Conservation (phyloP, 768 basidiomycete genomes). For the Tylopilus intermedius region DNA sequence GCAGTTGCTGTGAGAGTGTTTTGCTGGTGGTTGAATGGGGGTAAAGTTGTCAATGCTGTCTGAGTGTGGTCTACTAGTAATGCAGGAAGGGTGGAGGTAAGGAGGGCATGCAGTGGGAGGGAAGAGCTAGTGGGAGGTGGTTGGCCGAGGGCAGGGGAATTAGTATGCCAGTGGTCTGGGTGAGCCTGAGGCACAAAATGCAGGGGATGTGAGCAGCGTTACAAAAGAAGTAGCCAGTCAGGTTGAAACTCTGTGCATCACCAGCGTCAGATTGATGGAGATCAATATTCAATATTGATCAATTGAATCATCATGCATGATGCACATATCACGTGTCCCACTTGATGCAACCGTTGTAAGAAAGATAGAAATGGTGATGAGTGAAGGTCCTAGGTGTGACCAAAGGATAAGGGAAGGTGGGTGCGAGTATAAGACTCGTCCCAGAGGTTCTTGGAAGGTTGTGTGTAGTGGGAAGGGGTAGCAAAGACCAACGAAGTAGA, state of each 20-base stretch:
- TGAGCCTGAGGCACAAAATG: constrained; percentile 6
- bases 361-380: no score
- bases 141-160: constrained; percentile 18
- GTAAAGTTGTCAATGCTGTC: constrained; percentile 38
- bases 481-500: no score
- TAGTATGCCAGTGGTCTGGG: constrained; percentile 22
- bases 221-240: constrained; percentile 15
- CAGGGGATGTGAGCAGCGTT: constrained; percentile 13
- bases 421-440: no score
- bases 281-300: no score
- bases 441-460: no score
- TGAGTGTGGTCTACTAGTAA: constrained; percentile 36
- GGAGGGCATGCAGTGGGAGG: constrained; percentile 32
- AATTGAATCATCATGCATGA: no score
- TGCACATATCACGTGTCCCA: no score
- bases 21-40: constrained; percentile 44
- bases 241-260: neutral
- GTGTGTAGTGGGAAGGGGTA: no score
- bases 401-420: no score
- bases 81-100: constrained; percentile 34
- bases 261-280: no score
- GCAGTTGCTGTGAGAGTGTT: constrained; percentile 41
- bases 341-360: no score
- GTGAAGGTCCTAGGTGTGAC: no score
- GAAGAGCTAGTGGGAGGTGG: constrained; percentile 19